Evolutionary conservation across 2,329 filamentous ascomycete genomes (phyloP).

Genomic region (Botryotinia globosa): DNA sequence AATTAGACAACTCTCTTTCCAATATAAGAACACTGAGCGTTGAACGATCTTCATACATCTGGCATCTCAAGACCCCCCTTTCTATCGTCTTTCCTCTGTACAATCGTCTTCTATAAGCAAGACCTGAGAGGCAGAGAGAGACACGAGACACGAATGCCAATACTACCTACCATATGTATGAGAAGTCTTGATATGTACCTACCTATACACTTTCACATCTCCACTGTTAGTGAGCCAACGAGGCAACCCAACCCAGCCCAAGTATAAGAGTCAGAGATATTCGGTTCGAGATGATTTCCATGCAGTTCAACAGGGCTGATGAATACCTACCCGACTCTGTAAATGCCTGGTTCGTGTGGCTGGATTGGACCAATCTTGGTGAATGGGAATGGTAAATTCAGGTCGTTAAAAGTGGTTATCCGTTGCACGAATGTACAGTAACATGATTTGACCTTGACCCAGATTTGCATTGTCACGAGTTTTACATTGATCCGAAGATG

Average conservation of each 20-base stretch:
- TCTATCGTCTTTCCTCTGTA: neutral
- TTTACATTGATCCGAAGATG: neutral
- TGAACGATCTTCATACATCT: neutral
- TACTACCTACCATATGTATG: neutral
- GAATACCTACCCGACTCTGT: neutral
- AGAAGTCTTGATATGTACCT: neutral
- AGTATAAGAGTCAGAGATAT: neutral
- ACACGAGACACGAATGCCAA: neutral
- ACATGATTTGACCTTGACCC: constrained; percentile 13
- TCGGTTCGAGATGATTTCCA: neutral
- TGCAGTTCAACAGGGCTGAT: neutral
- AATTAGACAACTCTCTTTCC: neutral
- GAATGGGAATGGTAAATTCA: neutral
- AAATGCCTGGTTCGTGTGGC: neutral
- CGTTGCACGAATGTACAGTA: constrained; percentile 15
- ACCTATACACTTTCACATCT: neutral
- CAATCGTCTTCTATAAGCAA: neutral
- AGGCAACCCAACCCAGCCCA: neutral
- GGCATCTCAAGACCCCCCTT: neutral
- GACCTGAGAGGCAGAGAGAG: neutral
- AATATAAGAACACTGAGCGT: neutral
- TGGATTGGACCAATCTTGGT: neutral
- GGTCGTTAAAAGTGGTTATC: neutral
- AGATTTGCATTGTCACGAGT: constrained; percentile 2
- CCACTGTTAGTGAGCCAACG: neutral